These are phyloP conservation scores for Colletotrichum paranaense DNA, from an alignment of 2,329 filamentous ascomycete species.

Conservation along the genomic window DNA sequence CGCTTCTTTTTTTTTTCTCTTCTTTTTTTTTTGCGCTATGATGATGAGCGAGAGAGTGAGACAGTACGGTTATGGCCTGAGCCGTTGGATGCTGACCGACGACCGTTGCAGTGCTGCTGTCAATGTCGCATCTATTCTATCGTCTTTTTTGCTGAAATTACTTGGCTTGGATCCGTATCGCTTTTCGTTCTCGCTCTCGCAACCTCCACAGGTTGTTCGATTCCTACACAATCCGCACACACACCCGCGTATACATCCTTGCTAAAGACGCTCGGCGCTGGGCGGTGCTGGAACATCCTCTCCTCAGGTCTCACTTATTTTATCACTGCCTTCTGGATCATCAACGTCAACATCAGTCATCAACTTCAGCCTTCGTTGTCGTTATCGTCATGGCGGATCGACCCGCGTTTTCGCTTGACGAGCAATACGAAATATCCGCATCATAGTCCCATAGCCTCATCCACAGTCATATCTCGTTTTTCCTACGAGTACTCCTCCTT, in stretches of 20 bases:
- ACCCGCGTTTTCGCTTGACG: neutral
- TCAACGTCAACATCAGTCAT: neutral
- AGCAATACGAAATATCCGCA: neutral
- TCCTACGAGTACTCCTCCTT: neutral
- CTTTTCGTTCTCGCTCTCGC: conserved; percentile 24
- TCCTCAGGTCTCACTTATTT: conserved; percentile 6
- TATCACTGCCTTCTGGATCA: neutral
- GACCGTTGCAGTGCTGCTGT: conserved; percentile 19
- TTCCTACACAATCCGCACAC: conserved; percentile 21
- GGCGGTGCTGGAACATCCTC: conserved; percentile 21
- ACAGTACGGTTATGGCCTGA: neutral
- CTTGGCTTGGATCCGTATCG: neutral
- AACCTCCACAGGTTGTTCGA: neutral
- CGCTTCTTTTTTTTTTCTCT: neutral
- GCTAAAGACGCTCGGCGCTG: neutral
- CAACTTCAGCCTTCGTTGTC: neutral
- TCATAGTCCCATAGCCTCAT: conserved; percentile 2
- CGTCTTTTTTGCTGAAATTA: neutral
- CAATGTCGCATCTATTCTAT: conserved; percentile 16
- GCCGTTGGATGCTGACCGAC: neutral
- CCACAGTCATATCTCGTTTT: neutral
- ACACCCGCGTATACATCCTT: neutral
- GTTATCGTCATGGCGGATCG: conserved; percentile 19
- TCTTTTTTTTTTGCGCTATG: conserved; percentile 9
- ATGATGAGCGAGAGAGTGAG: conserved; percentile 8